Conservation (phyloP, 2,329 filamentous ascomycete species). For the Colletotrichum trifolii region DNA sequence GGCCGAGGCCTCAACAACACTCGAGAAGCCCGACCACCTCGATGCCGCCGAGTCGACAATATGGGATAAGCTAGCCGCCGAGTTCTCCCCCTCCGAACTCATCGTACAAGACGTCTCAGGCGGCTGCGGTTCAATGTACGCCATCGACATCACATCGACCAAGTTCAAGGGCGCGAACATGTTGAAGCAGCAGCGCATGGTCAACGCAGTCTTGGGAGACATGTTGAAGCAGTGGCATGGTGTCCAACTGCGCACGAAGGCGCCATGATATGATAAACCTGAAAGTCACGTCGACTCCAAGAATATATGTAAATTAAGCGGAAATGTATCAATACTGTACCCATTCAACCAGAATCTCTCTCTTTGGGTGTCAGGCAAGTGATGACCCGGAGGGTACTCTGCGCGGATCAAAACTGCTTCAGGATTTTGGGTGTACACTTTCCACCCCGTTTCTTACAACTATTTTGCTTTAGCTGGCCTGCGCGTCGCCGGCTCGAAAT, state of each 20-base stretch:
- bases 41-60: constrained; percentile 68
- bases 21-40: constrained; percentile 61
- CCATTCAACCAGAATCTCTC: too few relatives aligned
- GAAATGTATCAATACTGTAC: constrained; percentile 18
- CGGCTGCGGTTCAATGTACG: constrained; percentile 89
- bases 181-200: constrained; percentile 85
- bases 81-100: constrained; percentile 63
- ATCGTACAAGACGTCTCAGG: constrained; percentile 84
- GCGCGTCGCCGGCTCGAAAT: too few relatives aligned
- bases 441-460: too few relatives aligned
- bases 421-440: too few relatives aligned
- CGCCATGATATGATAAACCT: constrained; percentile 45
- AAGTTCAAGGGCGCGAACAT: constrained; percentile 77
- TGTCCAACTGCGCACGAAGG: constrained; percentile 80
- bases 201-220: constrained; percentile 79
- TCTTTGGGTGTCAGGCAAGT: too few relatives aligned
- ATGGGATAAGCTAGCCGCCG: constrained; percentile 63
- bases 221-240: constrained; percentile 86
- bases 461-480: too few relatives aligned
- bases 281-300: too few relatives aligned
- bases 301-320: constrained; percentile 23
- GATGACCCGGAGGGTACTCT: too few relatives aligned
- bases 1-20: constrained; percentile 10
- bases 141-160: constrained; percentile 79
- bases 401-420: too few relatives aligned